Evolutionary conservation across 352 stramenopile genomes (phyloP), one percentile per base, ranked within the genome.

Genomic region (Pythium periplocum): DNA sequence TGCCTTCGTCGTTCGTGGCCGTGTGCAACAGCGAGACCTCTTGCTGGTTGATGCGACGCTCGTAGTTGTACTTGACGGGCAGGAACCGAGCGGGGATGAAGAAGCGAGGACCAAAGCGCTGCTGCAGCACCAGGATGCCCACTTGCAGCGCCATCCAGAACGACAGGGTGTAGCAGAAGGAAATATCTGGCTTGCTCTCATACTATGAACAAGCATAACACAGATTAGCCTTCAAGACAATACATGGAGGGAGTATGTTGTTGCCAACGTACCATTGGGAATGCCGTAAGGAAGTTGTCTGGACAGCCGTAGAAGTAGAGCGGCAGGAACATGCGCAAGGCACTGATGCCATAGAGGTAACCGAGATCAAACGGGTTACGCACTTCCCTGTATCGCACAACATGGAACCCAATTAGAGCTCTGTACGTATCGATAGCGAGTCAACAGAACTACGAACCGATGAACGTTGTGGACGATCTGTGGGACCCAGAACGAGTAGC

Each of bases 401-500:
- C 17, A 26, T 26, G 17, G 17, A 26, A 26, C 17, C 17, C 17
- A 26, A 26, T 26, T 26, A 26, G 17, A 26, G 17, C 17, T 26
- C 17, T 26, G 17, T 26, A 26, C 17, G 17, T 26, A 26, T 26
- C 17, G 17, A 26, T 26, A 26, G 17, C 17, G 17, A 26, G 5
- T 45, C 38, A 53, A 8, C 30, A 7, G 34, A 48, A 49, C 7
- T 12, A 51, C 62, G 33, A 63, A 90, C 75, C 89, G 89, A 45
- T 95, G 78, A 6, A 97, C 84, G 66, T 98, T 99, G 58, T 95
- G 79, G 39, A 98, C 75, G 50, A 99, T 99, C 73, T 99, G 96
- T 26, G 96, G 97, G 8, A 99, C 73, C 97, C 97, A 99, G 72
- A 99, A 99, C 26, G 93, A 98, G 62, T 98, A 98, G 63, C 96